Base-by-base conservation (phyloP, 2,329 filamentous ascomycete genomes). In the Microthyrium microscopicum region DNA sequence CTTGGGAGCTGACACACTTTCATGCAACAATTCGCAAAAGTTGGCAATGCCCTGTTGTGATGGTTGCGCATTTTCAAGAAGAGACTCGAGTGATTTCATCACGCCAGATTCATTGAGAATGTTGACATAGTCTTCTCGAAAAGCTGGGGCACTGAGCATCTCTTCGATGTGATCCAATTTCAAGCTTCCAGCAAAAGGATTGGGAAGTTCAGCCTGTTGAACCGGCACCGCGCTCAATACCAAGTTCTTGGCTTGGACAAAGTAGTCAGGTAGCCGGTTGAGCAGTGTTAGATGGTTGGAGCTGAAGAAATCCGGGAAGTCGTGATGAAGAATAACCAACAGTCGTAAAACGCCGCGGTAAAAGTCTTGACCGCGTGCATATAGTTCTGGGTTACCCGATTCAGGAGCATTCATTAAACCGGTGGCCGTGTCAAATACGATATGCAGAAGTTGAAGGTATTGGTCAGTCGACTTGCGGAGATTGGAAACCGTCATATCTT, bases 221-320 rank as follows among this genome's bases (percentile, higher is more conserved):
- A 68, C 68, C 17, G 78, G 81, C 40, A 74, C 80, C 5, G 85
- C 83, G 40, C 79, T 79, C 40, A 95, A 66, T 34, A 98, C 73
- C 35, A 93, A 65, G 48, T 95, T 94, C 42, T 85, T 73, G 33
- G 94, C 64, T 54, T 95, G 89, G 12, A 77, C 75, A 55, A 82
- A 89, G 47, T 89, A 78, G 32, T 74, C 70, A 2, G 85, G 81
- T 37, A 95, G 77, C 47, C 72, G 73, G 44, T 79, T 76, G 57
- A 77, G 84, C 33, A 98, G 70, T 43, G 73, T 71, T 43, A 81
- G 73, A 49, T 92, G 81, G 52, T 92, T 83, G 45, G 85, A 81
- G 5, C 81, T 78, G 26, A 98, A 60, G 54, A 93, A 98, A 36
- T 94, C 84, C 0, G 87, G 80, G 55, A 83, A 95, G 53, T 98